phyloP scores from a whole-genome alignment of 1,139 yeast genomes.

The Geotrichum europaeum region DNA sequence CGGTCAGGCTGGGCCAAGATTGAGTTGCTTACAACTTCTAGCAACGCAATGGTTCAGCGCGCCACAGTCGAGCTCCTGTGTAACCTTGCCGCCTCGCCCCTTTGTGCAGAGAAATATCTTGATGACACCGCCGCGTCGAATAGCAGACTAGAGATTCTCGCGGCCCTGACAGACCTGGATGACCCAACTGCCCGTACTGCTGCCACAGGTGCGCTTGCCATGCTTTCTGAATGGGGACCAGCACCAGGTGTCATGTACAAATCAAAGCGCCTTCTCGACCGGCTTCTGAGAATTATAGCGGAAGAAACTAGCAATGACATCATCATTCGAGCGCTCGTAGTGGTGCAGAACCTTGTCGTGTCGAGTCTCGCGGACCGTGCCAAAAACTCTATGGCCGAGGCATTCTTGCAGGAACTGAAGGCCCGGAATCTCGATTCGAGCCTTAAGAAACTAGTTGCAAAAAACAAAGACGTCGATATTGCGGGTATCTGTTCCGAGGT shows the following conservation, averaged over 20 bases:
- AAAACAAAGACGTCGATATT: conserved; percentile 11
- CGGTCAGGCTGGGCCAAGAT: conserved; percentile 38
- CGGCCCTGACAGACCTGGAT: conserved; percentile 32
- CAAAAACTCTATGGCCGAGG: background rate
- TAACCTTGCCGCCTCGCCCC: conserved; percentile 35
- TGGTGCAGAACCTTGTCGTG: conserved; percentile 4
- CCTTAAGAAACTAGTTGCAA: conserved; percentile 8
- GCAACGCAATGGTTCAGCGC: conserved; percentile 34
- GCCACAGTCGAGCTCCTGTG: conserved; percentile 38
- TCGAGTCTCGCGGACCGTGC: background rate
- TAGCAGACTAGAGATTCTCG: conserved; percentile 30
- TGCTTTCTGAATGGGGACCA: conserved; percentile 35
- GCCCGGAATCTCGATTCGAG: background rate
- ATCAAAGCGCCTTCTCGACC: conserved; percentile 21
- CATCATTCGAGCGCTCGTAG: conserved; percentile 11
- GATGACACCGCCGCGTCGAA: conserved; percentile 29
- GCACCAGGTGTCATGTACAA: conserved; percentile 29
- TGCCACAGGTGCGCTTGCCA: conserved; percentile 40
- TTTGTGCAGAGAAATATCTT: conserved; percentile 36
- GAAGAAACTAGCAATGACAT: conserved; percentile 14
- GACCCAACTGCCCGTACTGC: conserved; percentile 36
- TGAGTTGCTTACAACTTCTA: conserved; percentile 35
- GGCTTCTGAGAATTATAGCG: conserved; percentile 24
- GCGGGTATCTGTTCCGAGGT: conserved; percentile 7
- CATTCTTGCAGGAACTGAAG: background rate